Evolutionary conservation across 441 rosid genomes (phyloP), one percentile per base, ranked within the genome.

Genomic region (Pelargonium australe): DNA sequence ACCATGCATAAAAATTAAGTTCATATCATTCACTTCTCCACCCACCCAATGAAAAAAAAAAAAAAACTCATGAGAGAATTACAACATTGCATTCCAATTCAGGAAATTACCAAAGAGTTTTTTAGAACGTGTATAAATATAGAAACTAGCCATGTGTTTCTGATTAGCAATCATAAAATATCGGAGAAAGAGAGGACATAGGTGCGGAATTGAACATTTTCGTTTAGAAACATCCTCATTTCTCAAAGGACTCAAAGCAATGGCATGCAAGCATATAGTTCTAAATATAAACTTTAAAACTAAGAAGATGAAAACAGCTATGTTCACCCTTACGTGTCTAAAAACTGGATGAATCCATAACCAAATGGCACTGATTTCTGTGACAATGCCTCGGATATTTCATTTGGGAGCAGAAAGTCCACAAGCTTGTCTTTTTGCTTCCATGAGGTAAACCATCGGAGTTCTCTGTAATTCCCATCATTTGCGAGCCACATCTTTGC

Each of bases 401-500:
- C 92, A 69, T 5, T 3, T 1, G 99, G 97, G 44, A 92, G 93
- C 68, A 78, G 92, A 77, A 92, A 89, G 31, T 92, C 96, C 25
- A 77, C 87, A 11, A 95, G 88, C 57, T 85, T 84, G 64, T 86
- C 80, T 62, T 82, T 85, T 72, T 80, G 90, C 73, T 90, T 88
- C 99, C 98, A 95, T 20, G 93, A 78, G 0, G 94, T 92, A 77
- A 95, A 95, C 96, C 96, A 95, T 7, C 99, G 71, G 0, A 85
- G 89, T 77, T 95, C 99, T 72, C 97, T 81, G 73, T 83, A 92
- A 81, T 86, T 90, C 19, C 95, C 97, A 77, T 89, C 97, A 63
- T 95, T 92, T 34, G 95, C 99, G 20, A 89, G 97, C 86, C 94
- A 90, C 87, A 95, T 77, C 70, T 95, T 95, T 7, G 98, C 97